These are phyloP conservation scores for Thermomucor indicae-seudaticae DNA, from an alignment of 371 early-diverging fungal genomes.

Conservation along the genomic window DNA sequence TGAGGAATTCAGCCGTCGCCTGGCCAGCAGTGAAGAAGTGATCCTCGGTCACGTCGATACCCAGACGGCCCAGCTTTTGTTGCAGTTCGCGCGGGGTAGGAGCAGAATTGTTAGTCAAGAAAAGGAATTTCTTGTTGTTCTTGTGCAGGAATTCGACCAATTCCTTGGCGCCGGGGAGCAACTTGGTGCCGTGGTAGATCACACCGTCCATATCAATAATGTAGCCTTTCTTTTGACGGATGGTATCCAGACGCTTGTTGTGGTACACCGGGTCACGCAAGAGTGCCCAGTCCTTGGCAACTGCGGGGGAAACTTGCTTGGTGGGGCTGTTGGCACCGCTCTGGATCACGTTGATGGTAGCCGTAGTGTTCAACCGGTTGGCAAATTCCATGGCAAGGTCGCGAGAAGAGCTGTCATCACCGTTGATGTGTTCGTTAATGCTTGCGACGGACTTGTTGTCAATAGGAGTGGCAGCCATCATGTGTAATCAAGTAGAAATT, in stretches of 20 bases:
- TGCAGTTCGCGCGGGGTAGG: conserved; percentile 66
- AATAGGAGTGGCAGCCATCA: neutral
- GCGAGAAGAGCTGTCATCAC: conserved; percentile 1
- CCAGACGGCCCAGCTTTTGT: conserved; percentile 55
- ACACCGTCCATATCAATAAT: conserved; percentile 73
- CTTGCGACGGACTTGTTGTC: neutral
- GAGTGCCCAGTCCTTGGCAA: conserved; percentile 33
- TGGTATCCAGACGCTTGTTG: conserved; percentile 44
- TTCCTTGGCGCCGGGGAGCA: conserved; percentile 61
- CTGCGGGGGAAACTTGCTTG: conserved; percentile 6
- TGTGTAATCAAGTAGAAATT: too few species aligned
- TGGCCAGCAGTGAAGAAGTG: conserved; percentile 67
- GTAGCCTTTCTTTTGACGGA: conserved; percentile 60
- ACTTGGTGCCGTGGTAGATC: conserved; percentile 57
- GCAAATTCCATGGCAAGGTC: conserved; percentile 11
- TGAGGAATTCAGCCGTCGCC: conserved; percentile 62
- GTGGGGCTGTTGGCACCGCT: conserved; percentile 5
- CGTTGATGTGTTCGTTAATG: conserved; percentile 8
- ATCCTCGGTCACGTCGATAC: conserved; percentile 55
- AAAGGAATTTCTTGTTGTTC: conserved; percentile 61
- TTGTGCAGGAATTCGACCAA: conserved; percentile 57
- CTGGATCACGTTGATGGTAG: too few species aligned
- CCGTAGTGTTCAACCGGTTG: neutral
- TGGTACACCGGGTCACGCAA: conserved; percentile 40
- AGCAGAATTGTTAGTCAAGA: conserved; percentile 69